phyloP scores from a whole-genome alignment of 495 filamentous ascomycete species.

The Parmelia sp. region DNA sequence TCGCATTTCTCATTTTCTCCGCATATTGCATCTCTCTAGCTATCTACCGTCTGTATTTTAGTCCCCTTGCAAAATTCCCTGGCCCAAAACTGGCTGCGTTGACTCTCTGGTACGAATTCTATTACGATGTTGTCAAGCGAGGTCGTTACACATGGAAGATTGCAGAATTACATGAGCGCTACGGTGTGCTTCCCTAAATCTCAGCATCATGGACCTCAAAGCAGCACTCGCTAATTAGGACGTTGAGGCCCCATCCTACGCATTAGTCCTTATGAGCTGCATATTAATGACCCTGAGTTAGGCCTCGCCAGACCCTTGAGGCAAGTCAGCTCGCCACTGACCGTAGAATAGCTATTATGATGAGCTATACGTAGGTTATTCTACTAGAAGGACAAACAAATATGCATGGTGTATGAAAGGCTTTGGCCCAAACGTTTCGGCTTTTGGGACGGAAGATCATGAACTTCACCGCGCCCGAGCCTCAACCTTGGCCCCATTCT shows the following conservation, averaged over 20 bases:
- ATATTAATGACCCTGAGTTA: background rate
- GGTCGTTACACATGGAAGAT: slow-evolving; percentile 44
- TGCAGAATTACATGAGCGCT: slow-evolving; percentile 42
- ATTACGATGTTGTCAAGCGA: slow-evolving; percentile 41
- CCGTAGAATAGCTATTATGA: background rate
- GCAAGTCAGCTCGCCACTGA: background rate
- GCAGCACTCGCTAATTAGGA: background rate
- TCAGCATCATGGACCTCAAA: background rate
- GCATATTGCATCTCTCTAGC: background rate
- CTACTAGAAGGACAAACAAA: too few relatives aligned
- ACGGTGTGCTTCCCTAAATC: slow-evolving; percentile 20
- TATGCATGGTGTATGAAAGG: too few relatives aligned
- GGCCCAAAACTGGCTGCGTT: slow-evolving; percentile 45
- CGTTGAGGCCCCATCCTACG: background rate
- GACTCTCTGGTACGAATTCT: slow-evolving; percentile 45
- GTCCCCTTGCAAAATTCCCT: slow-evolving; percentile 39
- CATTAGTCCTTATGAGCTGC: background rate
- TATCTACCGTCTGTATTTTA: slow-evolving; percentile 34
- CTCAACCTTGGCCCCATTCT: too few relatives aligned
- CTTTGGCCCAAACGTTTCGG: too few relatives aligned
- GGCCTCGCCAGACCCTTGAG: background rate
- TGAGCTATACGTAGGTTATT: background rate
- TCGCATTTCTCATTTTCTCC: background rate
- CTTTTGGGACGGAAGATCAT: too few relatives aligned
- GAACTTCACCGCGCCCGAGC: too few relatives aligned